Evolutionary conservation across 1,284 basidiomycete genomes (phyloP).

Genomic region (Irpex rosettiformis): DNA sequence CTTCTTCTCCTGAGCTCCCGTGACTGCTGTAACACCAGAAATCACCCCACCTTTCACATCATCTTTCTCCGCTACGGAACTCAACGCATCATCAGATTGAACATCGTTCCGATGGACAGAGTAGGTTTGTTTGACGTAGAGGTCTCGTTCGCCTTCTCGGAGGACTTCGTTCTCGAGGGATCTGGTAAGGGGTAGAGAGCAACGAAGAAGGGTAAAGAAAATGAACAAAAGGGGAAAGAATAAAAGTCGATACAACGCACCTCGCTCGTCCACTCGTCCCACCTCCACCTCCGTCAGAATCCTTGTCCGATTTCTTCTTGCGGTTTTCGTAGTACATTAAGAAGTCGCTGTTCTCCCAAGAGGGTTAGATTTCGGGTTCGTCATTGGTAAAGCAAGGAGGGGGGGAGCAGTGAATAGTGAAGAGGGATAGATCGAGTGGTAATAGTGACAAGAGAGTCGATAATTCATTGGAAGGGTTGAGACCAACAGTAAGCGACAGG

Average conservation of each 20-base stretch:
- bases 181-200: constrained; percentile 13
- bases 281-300: constrained; percentile 3
- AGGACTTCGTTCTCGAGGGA: constrained; percentile 29
- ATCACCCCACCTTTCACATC: not conserved
- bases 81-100: constrained; percentile 16
- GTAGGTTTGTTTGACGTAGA: constrained; percentile 75
- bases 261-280: constrained; percentile 16
- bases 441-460: too few relatives aligned
- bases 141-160: constrained; percentile 58
- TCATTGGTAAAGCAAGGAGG: not conserved
- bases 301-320: constrained; percentile 25
- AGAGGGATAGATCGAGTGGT: too few relatives aligned
- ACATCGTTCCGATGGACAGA: constrained; percentile 47
- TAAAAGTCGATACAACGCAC: constrained; percentile 10
- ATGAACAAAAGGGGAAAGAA: not conserved
- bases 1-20: constrained; percentile 10
- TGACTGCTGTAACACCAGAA: too few relatives aligned
- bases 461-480: not conserved
- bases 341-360: constrained; percentile 27
- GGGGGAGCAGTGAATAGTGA: too few relatives aligned
- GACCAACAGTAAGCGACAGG: too few relatives aligned
- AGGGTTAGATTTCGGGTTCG: constrained; percentile 3
- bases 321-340: constrained; percentile 41
- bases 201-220: constrained; percentile 1
- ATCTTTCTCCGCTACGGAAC: constrained; percentile 44